Percentiles rank a stretch among this genome's conserved stretches.
phyloP scores from a whole-genome alignment of 305 asterid species.

The Vinca major region DNA sequence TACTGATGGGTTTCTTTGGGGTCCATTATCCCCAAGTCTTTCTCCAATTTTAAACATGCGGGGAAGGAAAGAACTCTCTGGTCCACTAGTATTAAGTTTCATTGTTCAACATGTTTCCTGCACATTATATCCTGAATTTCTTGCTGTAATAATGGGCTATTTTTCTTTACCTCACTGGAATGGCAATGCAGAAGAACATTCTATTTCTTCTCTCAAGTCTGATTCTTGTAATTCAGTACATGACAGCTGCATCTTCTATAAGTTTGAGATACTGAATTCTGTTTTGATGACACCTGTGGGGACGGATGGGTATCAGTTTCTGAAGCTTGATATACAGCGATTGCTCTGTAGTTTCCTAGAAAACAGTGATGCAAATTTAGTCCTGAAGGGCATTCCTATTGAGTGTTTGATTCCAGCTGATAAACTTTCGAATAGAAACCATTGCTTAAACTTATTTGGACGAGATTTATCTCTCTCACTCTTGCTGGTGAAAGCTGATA shows the following conservation, averaged over 20 bases:
- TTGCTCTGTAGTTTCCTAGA: conserved; percentile 32
- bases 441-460: conserved; percentile 66
- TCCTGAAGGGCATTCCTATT: conserved; percentile 54
- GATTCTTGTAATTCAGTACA: conserved; percentile 30
- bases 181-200: conserved; percentile 30
- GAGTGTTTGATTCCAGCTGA: conserved; percentile 52
- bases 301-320: conserved; percentile 36
- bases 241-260: conserved; percentile 27
- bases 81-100: conserved; percentile 40
- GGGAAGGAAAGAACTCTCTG: conserved; percentile 41
- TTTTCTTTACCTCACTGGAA: conserved; percentile 69
- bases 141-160: conserved; percentile 69
- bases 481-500: conserved; percentile 33
- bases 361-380: conserved; percentile 34
- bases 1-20: conserved; percentile 59
- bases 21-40: conserved; percentile 47
- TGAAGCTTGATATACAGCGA: conserved; percentile 53
- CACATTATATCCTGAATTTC: conserved; percentile 66
- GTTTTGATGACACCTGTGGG: conserved; percentile 54
- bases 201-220: conserved; percentile 20
- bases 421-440: conserved; percentile 46
- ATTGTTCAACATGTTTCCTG: conserved; percentile 67
- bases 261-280: conserved; percentile 60
- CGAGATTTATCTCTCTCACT: conserved; percentile 65
- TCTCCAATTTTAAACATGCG: conserved; percentile 61